phyloP scores from a whole-genome alignment of 345 rosid genomes.

The Populus simonii region DNA sequence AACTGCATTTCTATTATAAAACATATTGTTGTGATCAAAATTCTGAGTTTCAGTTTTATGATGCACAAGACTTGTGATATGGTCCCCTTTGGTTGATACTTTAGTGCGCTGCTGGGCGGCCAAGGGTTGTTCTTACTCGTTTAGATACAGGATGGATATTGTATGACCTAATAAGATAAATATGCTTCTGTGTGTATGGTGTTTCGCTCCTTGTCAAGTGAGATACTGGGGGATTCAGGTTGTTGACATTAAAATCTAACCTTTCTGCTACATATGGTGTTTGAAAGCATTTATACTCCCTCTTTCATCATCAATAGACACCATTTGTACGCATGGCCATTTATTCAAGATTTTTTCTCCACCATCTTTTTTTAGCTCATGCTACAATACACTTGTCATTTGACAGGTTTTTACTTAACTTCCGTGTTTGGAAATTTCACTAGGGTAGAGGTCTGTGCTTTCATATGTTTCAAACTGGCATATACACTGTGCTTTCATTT shows the following conservation, averaged over 20 bases:
- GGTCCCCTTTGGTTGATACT: neutral
- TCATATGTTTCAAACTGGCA: neutral
- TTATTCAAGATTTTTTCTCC: neutral
- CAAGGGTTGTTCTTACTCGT: neutral
- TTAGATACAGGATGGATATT: too few species aligned
- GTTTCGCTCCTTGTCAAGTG: neutral
- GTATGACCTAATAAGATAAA: neutral
- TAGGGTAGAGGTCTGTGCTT: neutral
- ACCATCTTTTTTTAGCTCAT: neutral
- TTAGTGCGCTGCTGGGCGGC: neutral
- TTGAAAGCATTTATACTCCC: neutral
- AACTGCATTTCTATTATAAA: neutral
- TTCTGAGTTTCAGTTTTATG: neutral
- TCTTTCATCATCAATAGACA: neutral
- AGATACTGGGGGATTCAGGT: neutral
- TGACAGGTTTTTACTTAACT: neutral
- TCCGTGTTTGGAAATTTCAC: neutral
- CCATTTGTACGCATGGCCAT: neutral
- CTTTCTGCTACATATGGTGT: neutral
- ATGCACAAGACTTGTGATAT: neutral
- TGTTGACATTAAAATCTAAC: neutral
- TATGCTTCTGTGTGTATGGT: neutral
- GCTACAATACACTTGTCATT: neutral
- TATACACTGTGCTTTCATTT: neutral
- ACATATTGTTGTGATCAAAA: neutral